Conservation (phyloP, 2,329 filamentous ascomycete genomes). For the Apiospora sp. region DNA sequence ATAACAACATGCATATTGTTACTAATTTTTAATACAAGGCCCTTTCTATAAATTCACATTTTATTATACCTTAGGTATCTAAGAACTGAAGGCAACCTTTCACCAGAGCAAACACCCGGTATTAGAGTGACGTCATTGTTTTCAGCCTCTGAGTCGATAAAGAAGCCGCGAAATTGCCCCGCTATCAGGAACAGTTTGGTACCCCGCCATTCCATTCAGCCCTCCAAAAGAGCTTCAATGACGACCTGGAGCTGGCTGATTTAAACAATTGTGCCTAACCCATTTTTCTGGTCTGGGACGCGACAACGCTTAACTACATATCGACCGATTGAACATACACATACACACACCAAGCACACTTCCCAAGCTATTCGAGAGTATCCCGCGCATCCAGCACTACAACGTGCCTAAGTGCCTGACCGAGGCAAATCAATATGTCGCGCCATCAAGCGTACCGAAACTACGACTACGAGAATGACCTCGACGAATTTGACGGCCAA, state of each 20-base stretch:
- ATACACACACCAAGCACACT: neutral
- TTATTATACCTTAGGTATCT: too few relatives aligned
- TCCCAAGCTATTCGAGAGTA: neutral
- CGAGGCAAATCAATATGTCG: slow-evolving; percentile 46
- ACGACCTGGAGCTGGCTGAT: slow-evolving; percentile 1
- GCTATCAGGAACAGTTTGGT: neutral
- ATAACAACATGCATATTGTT: too few relatives aligned
- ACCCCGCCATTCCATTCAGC: slow-evolving; percentile 1
- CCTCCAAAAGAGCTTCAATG: neutral
- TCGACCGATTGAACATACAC: neutral
- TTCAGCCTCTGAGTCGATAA: neutral
- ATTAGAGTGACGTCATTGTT: neutral
- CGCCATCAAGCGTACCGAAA: slow-evolving; percentile 57
- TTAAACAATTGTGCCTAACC: neutral
- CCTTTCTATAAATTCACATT: too few relatives aligned
- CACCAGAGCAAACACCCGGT: too few relatives aligned
- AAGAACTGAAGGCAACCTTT: neutral
- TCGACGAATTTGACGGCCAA: slow-evolving; percentile 58
- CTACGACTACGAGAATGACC: slow-evolving; percentile 59
- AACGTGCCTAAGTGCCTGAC: neutral
- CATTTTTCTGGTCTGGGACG: neutral
- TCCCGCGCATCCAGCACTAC: neutral
- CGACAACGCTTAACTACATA: neutral
- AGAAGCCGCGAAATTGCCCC: neutral
- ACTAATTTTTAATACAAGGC: too few relatives aligned